These are phyloP conservation scores for Effrenium voratum DNA, from an alignment of 73 alveolate species.

Conservation along the genomic window DNA sequence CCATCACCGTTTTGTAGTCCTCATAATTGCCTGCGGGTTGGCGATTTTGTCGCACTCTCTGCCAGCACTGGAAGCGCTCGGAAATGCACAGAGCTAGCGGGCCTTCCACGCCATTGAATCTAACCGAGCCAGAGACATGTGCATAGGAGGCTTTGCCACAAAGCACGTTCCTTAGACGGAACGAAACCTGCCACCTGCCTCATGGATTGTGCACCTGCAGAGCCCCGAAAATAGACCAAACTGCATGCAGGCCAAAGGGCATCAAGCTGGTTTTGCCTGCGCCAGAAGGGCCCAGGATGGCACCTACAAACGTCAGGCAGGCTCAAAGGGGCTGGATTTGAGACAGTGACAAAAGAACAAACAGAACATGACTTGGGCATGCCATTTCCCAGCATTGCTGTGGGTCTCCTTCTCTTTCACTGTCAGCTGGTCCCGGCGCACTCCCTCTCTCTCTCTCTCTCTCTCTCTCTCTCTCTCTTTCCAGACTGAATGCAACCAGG, in stretches of 20 bases:
- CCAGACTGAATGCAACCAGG: not conserved
- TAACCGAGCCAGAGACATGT: slow-evolving; percentile 55
- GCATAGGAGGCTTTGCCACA: slow-evolving; percentile 83
- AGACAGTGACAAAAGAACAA: too few relatives aligned
- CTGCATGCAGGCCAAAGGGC: slow-evolving; percentile 45
- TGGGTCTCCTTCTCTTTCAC: not conserved
- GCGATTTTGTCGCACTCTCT: not conserved
- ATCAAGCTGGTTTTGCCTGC: slow-evolving; percentile 87
- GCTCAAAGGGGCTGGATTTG: too few relatives aligned
- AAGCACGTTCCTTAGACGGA: slow-evolving; percentile 51
- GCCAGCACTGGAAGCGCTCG: not conserved
- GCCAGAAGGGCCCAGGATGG: slow-evolving; percentile 80
- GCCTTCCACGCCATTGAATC: slow-evolving; percentile 92
- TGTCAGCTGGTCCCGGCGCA: not conserved
- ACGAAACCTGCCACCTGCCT: not conserved
- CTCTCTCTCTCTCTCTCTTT: not conserved
- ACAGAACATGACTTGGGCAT: too few relatives aligned
- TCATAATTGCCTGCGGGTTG: slow-evolving; percentile 37
- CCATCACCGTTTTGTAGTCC: slow-evolving; percentile 85
- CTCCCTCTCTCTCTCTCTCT: not conserved
- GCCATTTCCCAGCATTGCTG: not conserved
- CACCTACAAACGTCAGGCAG: too few relatives aligned
- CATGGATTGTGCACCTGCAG: not conserved
- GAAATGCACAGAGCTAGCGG: not conserved
- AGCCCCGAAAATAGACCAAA: not conserved